Evolutionary conservation across 805 yeast genomes (phyloP).

Genomic region (Spathaspora gorwiae): DNA sequence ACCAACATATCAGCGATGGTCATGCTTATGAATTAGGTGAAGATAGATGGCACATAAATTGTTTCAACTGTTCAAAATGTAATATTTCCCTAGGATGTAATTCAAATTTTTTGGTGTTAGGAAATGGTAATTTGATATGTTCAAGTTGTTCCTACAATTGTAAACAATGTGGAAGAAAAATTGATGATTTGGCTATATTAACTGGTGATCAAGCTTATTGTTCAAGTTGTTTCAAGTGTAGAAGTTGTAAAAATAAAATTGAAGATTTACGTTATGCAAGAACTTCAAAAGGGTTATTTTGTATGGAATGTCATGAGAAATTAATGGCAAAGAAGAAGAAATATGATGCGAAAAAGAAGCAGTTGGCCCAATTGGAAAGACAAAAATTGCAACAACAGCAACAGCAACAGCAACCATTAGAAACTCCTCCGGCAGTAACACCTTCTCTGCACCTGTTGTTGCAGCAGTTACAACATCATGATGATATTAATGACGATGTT

Average conservation of each 20-base stretch:
- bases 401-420: background rate
- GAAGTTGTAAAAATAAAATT: slow-evolving; percentile 79
- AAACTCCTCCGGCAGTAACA: background rate
- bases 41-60: slow-evolving; percentile 92
- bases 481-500: background rate
- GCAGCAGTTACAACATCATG: background rate
- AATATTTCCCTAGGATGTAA: slow-evolving; percentile 73
- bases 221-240: slow-evolving; percentile 82
- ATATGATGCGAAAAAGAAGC: slow-evolving; percentile 47
- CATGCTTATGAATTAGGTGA: slow-evolving; percentile 94
- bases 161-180: slow-evolving; percentile 76
- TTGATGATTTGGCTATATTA: slow-evolving; percentile 87
- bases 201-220: slow-evolving; percentile 97
- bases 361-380: slow-evolving; percentile 11
- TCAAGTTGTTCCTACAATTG: slow-evolving; percentile 90
- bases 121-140: slow-evolving; percentile 89
- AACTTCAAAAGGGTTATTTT: slow-evolving; percentile 87
- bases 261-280: slow-evolving; percentile 89
- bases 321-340: slow-evolving; percentile 70
- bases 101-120: slow-evolving; percentile 84
- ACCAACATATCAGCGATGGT: slow-evolving; percentile 65
- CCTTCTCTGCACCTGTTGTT: background rate
- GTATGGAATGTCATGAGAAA: slow-evolving; percentile 88
- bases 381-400: background rate
- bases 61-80: slow-evolving; percentile 89